phyloP scores from a whole-genome alignment of 1,139 yeast genomes.

The Debaryomyces fabryi region DNA sequence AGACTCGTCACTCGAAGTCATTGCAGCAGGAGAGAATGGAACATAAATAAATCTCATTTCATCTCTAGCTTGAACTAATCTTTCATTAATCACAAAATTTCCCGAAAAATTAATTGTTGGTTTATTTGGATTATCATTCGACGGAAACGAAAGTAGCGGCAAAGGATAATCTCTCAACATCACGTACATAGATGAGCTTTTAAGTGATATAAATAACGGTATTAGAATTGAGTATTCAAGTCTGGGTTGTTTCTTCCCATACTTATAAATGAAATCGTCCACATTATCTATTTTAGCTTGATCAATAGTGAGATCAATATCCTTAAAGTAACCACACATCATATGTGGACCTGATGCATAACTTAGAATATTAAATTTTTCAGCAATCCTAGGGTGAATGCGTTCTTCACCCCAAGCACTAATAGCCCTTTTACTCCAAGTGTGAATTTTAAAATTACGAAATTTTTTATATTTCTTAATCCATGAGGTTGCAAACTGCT shows the following conservation, averaged over 20 bases:
- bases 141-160: slow-evolving; percentile 47
- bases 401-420: slow-evolving; percentile 42
- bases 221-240: slow-evolving; percentile 42
- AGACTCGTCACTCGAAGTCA: slow-evolving; percentile 20
- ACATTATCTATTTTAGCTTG: slow-evolving; percentile 34
- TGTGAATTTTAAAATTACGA: slow-evolving; percentile 25
- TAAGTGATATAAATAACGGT: slow-evolving; percentile 37
- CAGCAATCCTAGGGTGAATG: slow-evolving; percentile 31
- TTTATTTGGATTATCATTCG: slow-evolving; percentile 24
- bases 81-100: slow-evolving; percentile 47
- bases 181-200: slow-evolving; percentile 34
- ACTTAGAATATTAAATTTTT: slow-evolving; percentile 40
- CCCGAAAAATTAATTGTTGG: slow-evolving; percentile 40
- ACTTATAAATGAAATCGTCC: slow-evolving; percentile 37
- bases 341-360: slow-evolving; percentile 41
- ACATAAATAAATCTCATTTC: slow-evolving; percentile 49
- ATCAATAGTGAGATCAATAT: slow-evolving; percentile 35
- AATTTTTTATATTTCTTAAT: slow-evolving; percentile 40
- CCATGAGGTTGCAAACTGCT: slow-evolving; percentile 74
- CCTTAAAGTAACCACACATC: slow-evolving; percentile 33
- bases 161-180: slow-evolving; percentile 44
- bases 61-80: slow-evolving; percentile 37
- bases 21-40: slow-evolving; percentile 48
- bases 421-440: slow-evolving; percentile 30
- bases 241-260: slow-evolving; percentile 47